Evolutionary conservation across 345 rosid genomes (phyloP).

Genomic region (Aquilaria yunnanensis): DNA sequence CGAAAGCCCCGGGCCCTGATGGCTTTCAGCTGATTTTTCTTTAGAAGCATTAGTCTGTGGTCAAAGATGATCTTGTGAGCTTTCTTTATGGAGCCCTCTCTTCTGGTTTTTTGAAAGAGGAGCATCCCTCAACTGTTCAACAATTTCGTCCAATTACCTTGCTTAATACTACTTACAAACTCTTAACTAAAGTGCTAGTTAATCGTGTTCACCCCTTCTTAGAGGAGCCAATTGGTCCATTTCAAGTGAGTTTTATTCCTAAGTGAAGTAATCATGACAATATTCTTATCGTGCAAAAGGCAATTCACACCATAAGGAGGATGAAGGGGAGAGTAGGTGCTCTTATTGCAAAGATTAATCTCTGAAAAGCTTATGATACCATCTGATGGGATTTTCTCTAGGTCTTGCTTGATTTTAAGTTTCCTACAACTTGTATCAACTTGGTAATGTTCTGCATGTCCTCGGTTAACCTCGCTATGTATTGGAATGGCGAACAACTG

Average conservation of each 20-base stretch:
- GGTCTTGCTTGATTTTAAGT: neutral
- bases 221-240: neutral
- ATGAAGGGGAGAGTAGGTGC: neutral
- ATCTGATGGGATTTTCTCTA: neutral
- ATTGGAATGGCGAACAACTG: neutral
- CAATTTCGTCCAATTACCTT: too few relatives aligned
- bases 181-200: neutral
- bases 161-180: too few relatives aligned
- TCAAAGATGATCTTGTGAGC: too few relatives aligned
- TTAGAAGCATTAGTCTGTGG: too few relatives aligned
- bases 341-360: neutral
- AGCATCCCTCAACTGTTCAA: too few relatives aligned
- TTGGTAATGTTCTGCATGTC: neutral
- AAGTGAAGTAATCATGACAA: neutral
- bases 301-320: too few relatives aligned
- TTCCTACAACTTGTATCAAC: too few relatives aligned
- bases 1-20: too few relatives aligned
- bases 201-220: neutral
- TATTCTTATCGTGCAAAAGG: too few relatives aligned
- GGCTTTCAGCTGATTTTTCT: too few relatives aligned
- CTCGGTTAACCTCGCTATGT: neutral
- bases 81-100: too few relatives aligned
- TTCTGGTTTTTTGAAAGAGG: too few relatives aligned
- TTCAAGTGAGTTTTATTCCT: neutral
- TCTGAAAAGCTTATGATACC: neutral